These are phyloP conservation scores for Eimeria necatrix DNA, from an alignment of 169 alveolate species.

Conservation along the genomic window DNA sequence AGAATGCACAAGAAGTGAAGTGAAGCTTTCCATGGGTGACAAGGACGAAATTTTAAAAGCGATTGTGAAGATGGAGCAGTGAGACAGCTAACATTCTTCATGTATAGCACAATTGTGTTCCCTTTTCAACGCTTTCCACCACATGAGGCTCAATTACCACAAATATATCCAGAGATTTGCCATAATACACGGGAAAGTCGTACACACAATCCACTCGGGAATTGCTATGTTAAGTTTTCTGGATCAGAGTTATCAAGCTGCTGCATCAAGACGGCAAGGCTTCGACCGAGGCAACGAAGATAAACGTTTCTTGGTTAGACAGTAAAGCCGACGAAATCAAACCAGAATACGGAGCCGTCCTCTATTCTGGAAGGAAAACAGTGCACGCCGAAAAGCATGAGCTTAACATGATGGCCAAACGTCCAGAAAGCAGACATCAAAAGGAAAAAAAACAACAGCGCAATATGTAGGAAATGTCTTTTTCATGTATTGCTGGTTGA, in stretches of 20 bases:
- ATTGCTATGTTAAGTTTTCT: background rate
- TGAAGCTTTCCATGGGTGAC: slow-evolving; percentile 45
- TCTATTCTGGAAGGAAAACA: no score
- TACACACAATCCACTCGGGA: background rate
- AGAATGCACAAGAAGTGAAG: background rate
- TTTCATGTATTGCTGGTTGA: no score
- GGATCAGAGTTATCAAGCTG: slow-evolving; percentile 30
- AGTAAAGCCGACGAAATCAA: background rate
- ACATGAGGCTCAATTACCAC: background rate
- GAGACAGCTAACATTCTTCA: background rate
- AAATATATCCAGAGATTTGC: background rate
- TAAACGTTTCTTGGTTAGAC: slow-evolving; percentile 57
- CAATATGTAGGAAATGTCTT: no score
- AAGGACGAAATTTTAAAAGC: slow-evolving; percentile 29
- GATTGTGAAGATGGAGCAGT: slow-evolving; percentile 54
- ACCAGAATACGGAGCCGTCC: background rate
- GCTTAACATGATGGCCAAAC: no score
- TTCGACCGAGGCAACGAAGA: background rate
- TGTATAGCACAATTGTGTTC: background rate
- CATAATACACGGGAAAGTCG: background rate
- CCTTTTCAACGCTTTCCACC: background rate
- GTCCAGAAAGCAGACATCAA: no score
- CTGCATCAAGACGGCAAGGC: slow-evolving; percentile 64
- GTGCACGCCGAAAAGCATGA: no score
- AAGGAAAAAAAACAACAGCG: no score